Evolutionary conservation across 306 rosid genomes (phyloP).

Genomic region (Cicer chorassanicum): DNA sequence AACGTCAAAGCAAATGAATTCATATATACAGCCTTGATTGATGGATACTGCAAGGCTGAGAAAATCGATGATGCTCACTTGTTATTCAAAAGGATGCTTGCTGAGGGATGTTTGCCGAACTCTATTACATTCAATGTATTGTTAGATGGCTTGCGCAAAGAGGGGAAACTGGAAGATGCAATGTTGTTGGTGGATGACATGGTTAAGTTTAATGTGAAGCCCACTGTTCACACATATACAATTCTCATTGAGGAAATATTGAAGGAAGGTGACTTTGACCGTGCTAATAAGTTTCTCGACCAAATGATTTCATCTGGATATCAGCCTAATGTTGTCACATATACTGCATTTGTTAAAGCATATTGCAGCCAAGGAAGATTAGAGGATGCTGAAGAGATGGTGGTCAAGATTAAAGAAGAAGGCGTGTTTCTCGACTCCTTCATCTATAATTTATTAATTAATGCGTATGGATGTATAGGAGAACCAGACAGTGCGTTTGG

Average conservation of each 20-base stretch:
- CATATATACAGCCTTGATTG: constrained; percentile 71
- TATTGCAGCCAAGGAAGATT: constrained; percentile 73
- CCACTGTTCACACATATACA: constrained; percentile 66
- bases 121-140: constrained; percentile 66
- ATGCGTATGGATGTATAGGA: constrained; percentile 67
- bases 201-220: constrained; percentile 59
- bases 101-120: constrained; percentile 68
- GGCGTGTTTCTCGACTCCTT: constrained; percentile 68
- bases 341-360: constrained; percentile 73
- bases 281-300: constrained; percentile 56
- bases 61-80: constrained; percentile 58
- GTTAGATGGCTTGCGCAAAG: constrained; percentile 77
- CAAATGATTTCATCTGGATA: constrained; percentile 67
- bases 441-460: constrained; percentile 61
- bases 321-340: constrained; percentile 70
- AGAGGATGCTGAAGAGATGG: constrained; percentile 68
- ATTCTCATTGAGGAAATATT: constrained; percentile 62
- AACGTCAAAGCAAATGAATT: constrained; percentile 58
- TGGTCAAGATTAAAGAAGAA: constrained; percentile 62
- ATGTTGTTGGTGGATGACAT: constrained; percentile 59
- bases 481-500: constrained; percentile 67
- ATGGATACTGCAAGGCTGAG: constrained; percentile 77
- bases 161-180: constrained; percentile 63
- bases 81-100: constrained; percentile 69
- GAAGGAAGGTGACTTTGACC: constrained; percentile 62